phyloP scores from a whole-genome alignment of 140 eudicot genomes.

The Oenanthe javanica region DNA sequence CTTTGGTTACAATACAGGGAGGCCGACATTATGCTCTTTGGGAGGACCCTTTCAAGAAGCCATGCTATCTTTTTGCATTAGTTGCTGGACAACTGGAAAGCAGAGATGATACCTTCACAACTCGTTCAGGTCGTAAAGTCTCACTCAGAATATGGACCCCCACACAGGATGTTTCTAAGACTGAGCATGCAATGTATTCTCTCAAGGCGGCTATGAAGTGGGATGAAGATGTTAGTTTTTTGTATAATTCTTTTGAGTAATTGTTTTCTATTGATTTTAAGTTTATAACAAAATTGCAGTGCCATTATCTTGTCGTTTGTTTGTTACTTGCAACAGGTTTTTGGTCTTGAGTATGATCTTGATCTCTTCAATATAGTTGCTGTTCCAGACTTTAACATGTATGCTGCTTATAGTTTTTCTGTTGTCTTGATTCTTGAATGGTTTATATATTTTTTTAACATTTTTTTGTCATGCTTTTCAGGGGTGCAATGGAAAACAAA shows the following conservation, averaged over 20 bases:
- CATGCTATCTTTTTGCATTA: constrained; percentile 90
- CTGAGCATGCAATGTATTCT: constrained; percentile 94
- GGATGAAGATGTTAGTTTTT: constrained; percentile 85
- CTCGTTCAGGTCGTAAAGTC: constrained; percentile 85
- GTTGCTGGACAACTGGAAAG: constrained; percentile 92
- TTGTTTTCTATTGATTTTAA: background rate
- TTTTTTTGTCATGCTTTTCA: constrained; percentile 25
- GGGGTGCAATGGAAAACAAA: constrained; percentile 99
- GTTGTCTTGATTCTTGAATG: background rate
- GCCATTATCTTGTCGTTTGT: background rate
- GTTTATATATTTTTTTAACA: background rate
- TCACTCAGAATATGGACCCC: constrained; percentile 80
- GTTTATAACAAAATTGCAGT: background rate
- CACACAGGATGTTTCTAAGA: constrained; percentile 77
- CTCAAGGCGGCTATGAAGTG: constrained; percentile 98
- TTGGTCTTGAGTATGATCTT: constrained; percentile 89
- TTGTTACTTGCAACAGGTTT: constrained; percentile 39
- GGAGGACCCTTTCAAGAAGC: constrained; percentile 95
- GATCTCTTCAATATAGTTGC: constrained; percentile 94
- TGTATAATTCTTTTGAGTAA: background rate
- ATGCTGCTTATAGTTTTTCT: constrained; percentile 10
- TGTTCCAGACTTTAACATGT: constrained; percentile 97
- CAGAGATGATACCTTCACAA: constrained; percentile 76
- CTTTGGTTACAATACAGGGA: constrained; percentile 42
- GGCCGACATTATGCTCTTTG: constrained; percentile 76